These are phyloP conservation scores for Suillus tomentosus DNA, from an alignment of 768 basidiomycete species.

Conservation along the genomic window DNA sequence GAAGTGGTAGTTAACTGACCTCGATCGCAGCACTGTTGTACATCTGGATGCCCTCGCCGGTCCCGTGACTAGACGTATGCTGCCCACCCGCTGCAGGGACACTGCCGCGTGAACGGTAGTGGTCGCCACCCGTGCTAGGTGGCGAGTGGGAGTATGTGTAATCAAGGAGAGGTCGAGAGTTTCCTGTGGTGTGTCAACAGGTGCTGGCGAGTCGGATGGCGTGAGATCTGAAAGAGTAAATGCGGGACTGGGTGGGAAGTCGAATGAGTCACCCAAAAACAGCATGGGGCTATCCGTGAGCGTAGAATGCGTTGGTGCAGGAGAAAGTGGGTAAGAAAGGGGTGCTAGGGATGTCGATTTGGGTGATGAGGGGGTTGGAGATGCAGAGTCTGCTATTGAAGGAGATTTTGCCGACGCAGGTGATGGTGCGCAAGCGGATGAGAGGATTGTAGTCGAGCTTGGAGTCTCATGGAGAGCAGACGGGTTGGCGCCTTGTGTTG, in stretches of 20 bases:
- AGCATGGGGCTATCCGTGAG: conserved; percentile 35
- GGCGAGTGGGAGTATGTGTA: conserved; percentile 76
- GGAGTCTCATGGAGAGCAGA: conserved; percentile 23
- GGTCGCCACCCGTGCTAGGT: conserved; percentile 98
- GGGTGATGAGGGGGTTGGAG: conserved; percentile 28
- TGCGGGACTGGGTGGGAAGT: conserved; percentile 41
- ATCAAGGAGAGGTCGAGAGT: conserved; percentile 37
- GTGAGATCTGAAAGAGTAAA: conserved; percentile 39
- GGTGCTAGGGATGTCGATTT: conserved; percentile 30
- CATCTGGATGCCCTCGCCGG: conserved; percentile 21
- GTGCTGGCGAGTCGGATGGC: conserved; percentile 35
- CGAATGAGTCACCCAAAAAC: conserved; percentile 27
- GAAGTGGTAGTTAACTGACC: conserved; percentile 30
- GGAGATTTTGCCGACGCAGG: conserved; percentile 26
- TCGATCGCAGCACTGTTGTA: conserved; percentile 32
- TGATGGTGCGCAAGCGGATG: conserved; percentile 27
- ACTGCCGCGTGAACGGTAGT: conserved; percentile 54
- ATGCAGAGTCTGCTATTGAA: conserved; percentile 24
- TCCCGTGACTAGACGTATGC: conserved; percentile 34
- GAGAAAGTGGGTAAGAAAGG: conserved; percentile 41
- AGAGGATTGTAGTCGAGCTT: conserved; percentile 13
- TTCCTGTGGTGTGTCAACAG: conserved; percentile 23
- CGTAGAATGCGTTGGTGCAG: conserved; percentile 45
- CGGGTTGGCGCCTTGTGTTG: conserved; percentile 50
- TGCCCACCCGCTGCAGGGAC: conserved; percentile 94